phyloP scores from a whole-genome alignment of 192 early-diverging fungal species.

The Rhizophagus clarus region DNA sequence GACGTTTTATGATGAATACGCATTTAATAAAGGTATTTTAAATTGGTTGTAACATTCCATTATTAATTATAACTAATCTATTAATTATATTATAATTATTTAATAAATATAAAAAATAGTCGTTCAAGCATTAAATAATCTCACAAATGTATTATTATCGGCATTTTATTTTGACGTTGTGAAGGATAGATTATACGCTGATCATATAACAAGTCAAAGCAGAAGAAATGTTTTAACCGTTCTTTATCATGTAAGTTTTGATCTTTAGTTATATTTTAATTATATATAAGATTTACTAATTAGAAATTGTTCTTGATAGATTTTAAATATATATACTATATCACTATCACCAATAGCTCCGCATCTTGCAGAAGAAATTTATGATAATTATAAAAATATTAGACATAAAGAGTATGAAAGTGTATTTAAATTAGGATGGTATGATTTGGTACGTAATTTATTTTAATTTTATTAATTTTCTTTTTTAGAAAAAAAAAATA shows the following conservation, averaged over 20 bases:
- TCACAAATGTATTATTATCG: conserved; percentile 67
- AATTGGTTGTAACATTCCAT: not conserved
- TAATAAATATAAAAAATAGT: conserved; percentile 35
- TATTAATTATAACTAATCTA: not conserved
- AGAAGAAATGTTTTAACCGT: conserved; percentile 69
- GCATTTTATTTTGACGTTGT: conserved; percentile 81
- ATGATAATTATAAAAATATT: conserved; percentile 58
- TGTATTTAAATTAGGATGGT: conserved; percentile 67
- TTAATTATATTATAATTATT: no score
- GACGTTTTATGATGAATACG: conserved; percentile 59
- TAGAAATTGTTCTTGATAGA: conserved; percentile 22
- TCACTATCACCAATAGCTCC: conserved; percentile 66
- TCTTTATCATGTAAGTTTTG: conserved; percentile 56
- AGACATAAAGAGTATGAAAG: conserved; percentile 43
- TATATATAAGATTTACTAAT: no score
- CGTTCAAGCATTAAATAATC: conserved; percentile 64
- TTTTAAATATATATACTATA: conserved; percentile 62
- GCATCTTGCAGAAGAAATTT: conserved; percentile 75
- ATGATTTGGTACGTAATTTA: conserved; percentile 41
- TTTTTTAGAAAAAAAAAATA: no score
- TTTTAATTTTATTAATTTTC: not conserved
- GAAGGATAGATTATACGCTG: conserved; percentile 78
- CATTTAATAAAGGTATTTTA: conserved; percentile 61
- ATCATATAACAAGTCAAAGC: conserved; percentile 38
- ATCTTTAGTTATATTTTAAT: no score